Conservation (phyloP, 2,329 filamentous ascomycete genomes). For the Aulographum hederae region DNA sequence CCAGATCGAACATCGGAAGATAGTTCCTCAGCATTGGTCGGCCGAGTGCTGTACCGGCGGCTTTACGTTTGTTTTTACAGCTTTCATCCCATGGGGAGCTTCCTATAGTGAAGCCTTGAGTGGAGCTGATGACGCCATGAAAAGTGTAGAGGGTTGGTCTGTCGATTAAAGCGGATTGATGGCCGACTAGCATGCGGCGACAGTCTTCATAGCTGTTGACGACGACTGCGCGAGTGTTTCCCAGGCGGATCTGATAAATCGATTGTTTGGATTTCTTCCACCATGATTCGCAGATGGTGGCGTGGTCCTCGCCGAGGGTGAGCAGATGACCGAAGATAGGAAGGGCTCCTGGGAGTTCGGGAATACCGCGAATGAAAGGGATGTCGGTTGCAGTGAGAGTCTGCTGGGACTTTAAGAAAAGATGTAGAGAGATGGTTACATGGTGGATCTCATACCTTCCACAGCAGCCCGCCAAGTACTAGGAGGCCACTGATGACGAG, state of each 20-base stretch:
- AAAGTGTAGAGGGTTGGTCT: constrained; percentile 34
- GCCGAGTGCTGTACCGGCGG: constrained; percentile 28
- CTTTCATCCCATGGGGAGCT: constrained; percentile 34
- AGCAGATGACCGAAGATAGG: constrained; percentile 33
- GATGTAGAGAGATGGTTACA: no score
- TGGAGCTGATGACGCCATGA: constrained; percentile 32
- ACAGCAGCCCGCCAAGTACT: no score
- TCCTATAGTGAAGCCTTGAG: constrained; percentile 38
- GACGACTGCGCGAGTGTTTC: constrained; percentile 33
- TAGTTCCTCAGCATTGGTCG: constrained; percentile 28
- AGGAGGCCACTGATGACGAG: no score
- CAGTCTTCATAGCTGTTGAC: constrained; percentile 35
- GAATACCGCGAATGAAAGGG: constrained; percentile 28
- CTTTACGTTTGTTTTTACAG: constrained; percentile 34
- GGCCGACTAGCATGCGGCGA: constrained; percentile 29
- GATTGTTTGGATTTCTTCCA: constrained; percentile 28
- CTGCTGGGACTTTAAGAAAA: constrained; percentile 3
- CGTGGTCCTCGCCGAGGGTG: constrained; percentile 34
- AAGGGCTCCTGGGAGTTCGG: constrained; percentile 30
- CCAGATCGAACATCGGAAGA: constrained; percentile 34
- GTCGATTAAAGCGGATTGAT: constrained; percentile 32
- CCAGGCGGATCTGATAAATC: constrained; percentile 34
- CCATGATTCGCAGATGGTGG: constrained; percentile 31
- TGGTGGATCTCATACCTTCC: no score
- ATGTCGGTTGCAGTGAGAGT: constrained; percentile 24